phyloP scores from a whole-genome alignment of 1,284 basidiomycete species.

The Moesziomyces aphidis region DNA sequence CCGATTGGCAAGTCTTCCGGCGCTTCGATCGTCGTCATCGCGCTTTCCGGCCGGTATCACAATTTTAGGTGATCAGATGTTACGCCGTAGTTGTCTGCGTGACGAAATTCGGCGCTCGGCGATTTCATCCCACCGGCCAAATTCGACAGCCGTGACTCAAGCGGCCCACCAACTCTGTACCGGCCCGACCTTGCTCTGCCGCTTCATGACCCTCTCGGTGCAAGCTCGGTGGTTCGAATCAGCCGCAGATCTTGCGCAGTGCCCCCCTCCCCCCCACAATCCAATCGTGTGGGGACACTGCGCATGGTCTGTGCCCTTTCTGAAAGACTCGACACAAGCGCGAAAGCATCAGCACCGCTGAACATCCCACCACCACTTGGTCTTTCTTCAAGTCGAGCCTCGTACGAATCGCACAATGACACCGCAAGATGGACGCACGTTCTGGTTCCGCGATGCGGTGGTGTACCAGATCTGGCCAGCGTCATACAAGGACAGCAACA shows the following conservation, averaged over 20 bases:
- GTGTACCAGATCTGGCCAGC: constrained; percentile 75
- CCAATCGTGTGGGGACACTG: too few species aligned
- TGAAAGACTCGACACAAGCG: too few species aligned
- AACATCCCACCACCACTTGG: not conserved
- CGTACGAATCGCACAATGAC: not conserved
- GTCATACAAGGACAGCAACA: constrained; percentile 79
- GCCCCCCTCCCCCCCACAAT: not conserved
- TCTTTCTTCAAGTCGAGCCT: too few species aligned
- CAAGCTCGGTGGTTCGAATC: constrained; percentile 11
- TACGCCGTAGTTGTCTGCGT: too few species aligned
- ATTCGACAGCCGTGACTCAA: not conserved
- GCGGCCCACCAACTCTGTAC: too few species aligned
- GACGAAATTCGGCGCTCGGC: not conserved
- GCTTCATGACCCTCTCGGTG: constrained; percentile 5
- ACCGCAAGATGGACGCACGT: constrained; percentile 13
- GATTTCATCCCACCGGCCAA: not conserved
- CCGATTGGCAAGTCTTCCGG: not conserved
- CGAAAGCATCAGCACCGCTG: too few species aligned
- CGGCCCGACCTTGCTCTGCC: not conserved
- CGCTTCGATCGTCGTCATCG: not conserved
- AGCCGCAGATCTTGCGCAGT: not conserved
- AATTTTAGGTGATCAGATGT: not conserved
- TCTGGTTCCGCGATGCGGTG: constrained; percentile 40
- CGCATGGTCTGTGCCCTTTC: not conserved
- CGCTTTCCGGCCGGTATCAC: not conserved